Evolutionary conservation across 208 protist species (phyloP).

Genomic region (Crithidia fasciculata): DNA sequence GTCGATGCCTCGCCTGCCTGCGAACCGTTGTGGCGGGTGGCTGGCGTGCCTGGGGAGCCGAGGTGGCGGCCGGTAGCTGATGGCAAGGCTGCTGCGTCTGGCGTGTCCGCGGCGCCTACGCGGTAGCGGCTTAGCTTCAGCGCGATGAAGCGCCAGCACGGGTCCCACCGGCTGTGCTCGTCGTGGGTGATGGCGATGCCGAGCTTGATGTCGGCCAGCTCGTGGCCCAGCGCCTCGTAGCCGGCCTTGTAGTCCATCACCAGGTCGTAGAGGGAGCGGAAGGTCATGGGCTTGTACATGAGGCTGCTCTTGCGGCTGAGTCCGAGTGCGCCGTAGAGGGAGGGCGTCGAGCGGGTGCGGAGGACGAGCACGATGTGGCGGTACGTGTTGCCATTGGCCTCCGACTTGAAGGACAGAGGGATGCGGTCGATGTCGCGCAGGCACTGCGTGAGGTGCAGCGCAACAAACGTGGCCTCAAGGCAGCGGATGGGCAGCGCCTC

Average conservation of each 20-base stretch:
- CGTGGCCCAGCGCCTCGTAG: conserved; percentile 81
- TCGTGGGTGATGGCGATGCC: conserved; percentile 85
- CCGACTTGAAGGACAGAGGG: conserved; percentile 88
- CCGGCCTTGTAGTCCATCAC: conserved; percentile 88
- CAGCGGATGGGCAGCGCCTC: conserved; percentile 92
- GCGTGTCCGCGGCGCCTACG: background rate
- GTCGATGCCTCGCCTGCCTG: background rate
- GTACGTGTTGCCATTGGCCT: conserved; percentile 63
- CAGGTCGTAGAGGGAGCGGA: conserved; percentile 70
- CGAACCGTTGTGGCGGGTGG: background rate
- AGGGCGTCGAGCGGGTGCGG: conserved; percentile 21
- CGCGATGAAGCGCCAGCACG: conserved; percentile 89
- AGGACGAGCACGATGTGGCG: conserved; percentile 90
- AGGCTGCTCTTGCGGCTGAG: conserved; percentile 87
- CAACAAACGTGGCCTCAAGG: conserved; percentile 91
- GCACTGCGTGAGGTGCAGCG: conserved; percentile 79
- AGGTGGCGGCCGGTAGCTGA: background rate
- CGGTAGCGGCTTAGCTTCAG: conserved; percentile 49
- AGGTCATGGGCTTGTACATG: conserved; percentile 88
- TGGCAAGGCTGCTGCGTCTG: background rate
- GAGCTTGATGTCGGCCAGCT: conserved; percentile 85
- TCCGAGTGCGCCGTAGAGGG: conserved; percentile 79
- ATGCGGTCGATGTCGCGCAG: conserved; percentile 83
- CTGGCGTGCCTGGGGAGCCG: background rate
- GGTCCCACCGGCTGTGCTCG: conserved; percentile 35